Conservation (phyloP, 805 yeast genomes). For the Metschnikowia lachancei region DNA sequence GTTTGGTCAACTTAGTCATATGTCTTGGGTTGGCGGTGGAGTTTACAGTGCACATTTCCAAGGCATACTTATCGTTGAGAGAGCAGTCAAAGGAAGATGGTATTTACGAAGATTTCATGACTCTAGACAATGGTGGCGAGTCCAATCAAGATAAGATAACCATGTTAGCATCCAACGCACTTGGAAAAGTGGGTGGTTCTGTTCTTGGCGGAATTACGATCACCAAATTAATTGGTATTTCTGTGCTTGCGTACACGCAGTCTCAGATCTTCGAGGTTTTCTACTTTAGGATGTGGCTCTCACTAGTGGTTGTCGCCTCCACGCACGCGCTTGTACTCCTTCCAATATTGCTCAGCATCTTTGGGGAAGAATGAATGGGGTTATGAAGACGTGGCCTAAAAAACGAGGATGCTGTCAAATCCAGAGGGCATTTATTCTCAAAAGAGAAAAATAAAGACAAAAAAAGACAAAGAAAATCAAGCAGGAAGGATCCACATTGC, state of each 20-base stretch:
- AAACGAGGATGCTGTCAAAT: background rate
- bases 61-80: constrained; percentile 60
- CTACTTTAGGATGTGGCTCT: constrained; percentile 93
- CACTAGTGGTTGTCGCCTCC: constrained; percentile 73
- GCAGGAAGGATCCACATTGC: too few relatives aligned
- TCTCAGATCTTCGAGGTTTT: constrained; percentile 88
- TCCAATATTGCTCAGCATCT: constrained; percentile 66
- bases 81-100: constrained; percentile 18
- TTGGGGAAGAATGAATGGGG: constrained; percentile 37
- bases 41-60: constrained; percentile 82
- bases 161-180: constrained; percentile 51
- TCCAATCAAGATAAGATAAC: constrained; percentile 8
- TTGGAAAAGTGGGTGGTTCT: constrained; percentile 81
- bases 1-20: constrained; percentile 85
- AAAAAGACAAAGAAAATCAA: too few relatives aligned
- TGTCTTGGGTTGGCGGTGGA: constrained; percentile 93
- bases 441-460: too few relatives aligned
- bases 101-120: constrained; percentile 18
- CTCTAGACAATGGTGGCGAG: constrained; percentile 1
- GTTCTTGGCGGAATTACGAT: constrained; percentile 87
- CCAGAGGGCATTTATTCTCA: too few relatives aligned
- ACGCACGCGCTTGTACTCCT: constrained; percentile 74
- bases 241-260: constrained; percentile 79
- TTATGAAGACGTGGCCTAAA: background rate
- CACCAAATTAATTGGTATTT: constrained; percentile 85